Conservation (phyloP, 2,329 filamentous ascomycete genomes). For the Scytalidium sp. region DNA sequence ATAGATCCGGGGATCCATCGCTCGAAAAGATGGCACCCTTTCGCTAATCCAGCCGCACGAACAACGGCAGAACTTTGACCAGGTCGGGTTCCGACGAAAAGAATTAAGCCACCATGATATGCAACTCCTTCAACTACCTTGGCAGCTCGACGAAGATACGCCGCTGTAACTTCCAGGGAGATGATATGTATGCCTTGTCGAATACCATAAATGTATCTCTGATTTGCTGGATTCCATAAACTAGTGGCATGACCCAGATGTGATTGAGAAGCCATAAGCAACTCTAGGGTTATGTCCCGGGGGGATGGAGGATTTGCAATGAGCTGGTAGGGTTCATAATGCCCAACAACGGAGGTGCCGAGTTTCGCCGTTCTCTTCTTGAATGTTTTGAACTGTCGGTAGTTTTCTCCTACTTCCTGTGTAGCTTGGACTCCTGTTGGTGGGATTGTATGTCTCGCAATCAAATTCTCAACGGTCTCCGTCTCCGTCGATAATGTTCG, state of each 20-base stretch:
- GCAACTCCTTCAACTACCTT: conserved; percentile 87
- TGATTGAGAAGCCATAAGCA: conserved; percentile 81
- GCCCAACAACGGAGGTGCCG: conserved; percentile 46
- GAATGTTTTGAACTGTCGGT: conserved; percentile 29
- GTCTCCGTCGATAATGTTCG: conserved; percentile 34
- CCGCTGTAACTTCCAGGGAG: conserved; percentile 81
- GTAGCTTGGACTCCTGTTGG: not conserved
- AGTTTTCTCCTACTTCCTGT: conserved; percentile 13
- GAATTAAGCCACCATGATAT: conserved; percentile 75
- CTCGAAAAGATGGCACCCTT: conserved; percentile 84
- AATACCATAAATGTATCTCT: conserved; percentile 90
- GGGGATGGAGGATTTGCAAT: conserved; percentile 71
- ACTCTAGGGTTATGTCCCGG: conserved; percentile 82
- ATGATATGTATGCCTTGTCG: conserved; percentile 91
- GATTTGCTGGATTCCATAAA: conserved; percentile 92
- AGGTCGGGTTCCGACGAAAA: conserved; percentile 85
- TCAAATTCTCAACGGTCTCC: conserved; percentile 8
- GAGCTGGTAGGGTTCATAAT: conserved; percentile 65
- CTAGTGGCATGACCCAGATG: conserved; percentile 90
- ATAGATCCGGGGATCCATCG: conserved; percentile 90
- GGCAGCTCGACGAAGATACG: conserved; percentile 88
- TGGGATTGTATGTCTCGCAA: conserved; percentile 5
- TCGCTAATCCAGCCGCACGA: conserved; percentile 72
- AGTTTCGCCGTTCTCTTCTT: conserved; percentile 43
- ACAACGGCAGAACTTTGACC: conserved; percentile 82